A percentile compares a stretch with the other conserved stretches of the same genome.
Evolutionary conservation across 23 red algal species (phyloP).

Genomic region (Gracilaria domingensis): DNA sequence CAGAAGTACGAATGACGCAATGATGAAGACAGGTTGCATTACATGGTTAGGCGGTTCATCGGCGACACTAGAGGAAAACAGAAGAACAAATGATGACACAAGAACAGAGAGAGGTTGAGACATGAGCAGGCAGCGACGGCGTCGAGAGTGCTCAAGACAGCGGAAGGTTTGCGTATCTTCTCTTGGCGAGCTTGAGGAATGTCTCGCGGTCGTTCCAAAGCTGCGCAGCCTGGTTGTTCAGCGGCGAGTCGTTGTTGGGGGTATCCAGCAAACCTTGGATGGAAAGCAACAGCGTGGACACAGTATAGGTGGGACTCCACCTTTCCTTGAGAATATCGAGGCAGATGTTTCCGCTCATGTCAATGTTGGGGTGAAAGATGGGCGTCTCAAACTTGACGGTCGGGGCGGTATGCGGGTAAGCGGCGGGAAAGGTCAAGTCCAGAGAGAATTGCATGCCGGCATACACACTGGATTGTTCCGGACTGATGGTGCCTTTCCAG

Average conservation of each 20-base stretch:
- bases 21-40: neutral
- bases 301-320: conserved; percentile 94
- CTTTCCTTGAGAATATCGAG: conserved; percentile 99
- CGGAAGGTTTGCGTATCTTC: conserved; percentile 63
- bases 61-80: neutral
- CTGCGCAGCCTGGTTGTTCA: conserved; percentile 89
- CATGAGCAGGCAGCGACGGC: neutral
- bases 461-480: conserved; percentile 62
- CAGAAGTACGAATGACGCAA: neutral
- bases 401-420: conserved; percentile 87
- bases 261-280: conserved; percentile 86
- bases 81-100: neutral
- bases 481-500: conserved; percentile 80
- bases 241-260: conserved; percentile 91
- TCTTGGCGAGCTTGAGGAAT: conserved; percentile 76
- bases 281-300: conserved; percentile 84
- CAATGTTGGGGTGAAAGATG: conserved; percentile 97
- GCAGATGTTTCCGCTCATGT: conserved; percentile 94
- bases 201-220: conserved; percentile 74
- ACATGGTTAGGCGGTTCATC: conserved; percentile 1
- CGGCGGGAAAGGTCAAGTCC: conserved; percentile 67
- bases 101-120: neutral
- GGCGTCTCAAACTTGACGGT: conserved; percentile 88
- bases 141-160: conserved; percentile 9
- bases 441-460: conserved; percentile 80